These are phyloP conservation scores for Podospora fimiseda DNA, from an alignment of 495 filamentous ascomycete genomes.

Conservation along the genomic window DNA sequence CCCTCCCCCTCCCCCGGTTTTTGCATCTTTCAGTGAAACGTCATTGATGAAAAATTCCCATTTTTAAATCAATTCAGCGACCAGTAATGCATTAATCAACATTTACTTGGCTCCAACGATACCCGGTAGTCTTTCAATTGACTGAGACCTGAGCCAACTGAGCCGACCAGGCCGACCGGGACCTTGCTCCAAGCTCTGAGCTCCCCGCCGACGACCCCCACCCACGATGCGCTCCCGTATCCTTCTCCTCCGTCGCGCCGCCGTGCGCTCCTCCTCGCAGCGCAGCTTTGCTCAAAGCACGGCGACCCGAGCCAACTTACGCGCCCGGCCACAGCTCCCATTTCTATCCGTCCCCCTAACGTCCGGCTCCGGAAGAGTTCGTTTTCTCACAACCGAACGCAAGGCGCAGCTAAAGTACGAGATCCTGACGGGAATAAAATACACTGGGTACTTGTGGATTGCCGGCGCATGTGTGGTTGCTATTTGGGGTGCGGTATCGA, in stretches of 20 bases:
- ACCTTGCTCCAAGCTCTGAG: background rate
- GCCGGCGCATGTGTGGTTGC: slow-evolving; percentile 47
- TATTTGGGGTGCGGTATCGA: slow-evolving; percentile 51
- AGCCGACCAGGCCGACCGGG: background rate
- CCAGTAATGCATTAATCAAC: no score
- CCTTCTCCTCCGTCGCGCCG: slow-evolving; percentile 17
- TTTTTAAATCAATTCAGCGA: no score
- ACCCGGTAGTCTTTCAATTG: no score
- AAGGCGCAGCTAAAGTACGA: slow-evolving; percentile 61
- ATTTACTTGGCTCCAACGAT: no score
- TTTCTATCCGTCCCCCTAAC: slow-evolving; percentile 55
- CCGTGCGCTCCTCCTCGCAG: slow-evolving; percentile 4
- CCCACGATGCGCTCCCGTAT: slow-evolving; percentile 22
- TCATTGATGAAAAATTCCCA: no score
- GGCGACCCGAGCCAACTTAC: slow-evolving; percentile 10
- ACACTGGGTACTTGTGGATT: slow-evolving; percentile 49
- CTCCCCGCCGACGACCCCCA: background rate
- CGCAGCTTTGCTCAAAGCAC: slow-evolving; percentile 26
- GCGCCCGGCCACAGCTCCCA: slow-evolving; percentile 65
- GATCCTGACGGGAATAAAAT: slow-evolving; percentile 54
- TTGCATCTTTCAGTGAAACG: no score
- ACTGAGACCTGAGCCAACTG: no score
- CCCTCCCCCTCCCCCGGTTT: no score
- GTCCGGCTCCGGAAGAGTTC: slow-evolving; percentile 47
- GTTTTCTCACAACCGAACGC: slow-evolving; percentile 70